Evolutionary conservation across 2,329 filamentous ascomycete species (phyloP).

Genomic region (Cytospora leucostoma): DNA sequence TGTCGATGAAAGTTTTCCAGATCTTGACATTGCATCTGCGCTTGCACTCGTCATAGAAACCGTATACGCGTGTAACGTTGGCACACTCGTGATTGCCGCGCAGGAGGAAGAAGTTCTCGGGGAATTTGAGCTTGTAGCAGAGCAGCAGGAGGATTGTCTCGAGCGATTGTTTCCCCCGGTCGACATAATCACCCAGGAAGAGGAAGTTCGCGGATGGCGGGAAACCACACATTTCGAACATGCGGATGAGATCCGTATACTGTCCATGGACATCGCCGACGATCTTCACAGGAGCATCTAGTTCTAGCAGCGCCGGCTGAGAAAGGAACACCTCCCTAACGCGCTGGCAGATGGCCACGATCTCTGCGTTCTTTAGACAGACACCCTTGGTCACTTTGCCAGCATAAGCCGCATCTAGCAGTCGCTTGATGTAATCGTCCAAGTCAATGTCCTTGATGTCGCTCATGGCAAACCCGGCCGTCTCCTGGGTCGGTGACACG

Average conservation of each 20-base stretch:
- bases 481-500: slow-evolving; percentile 53
- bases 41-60: slow-evolving; percentile 98
- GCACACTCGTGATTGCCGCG: slow-evolving; percentile 96
- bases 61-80: slow-evolving; percentile 92
- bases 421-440: slow-evolving; percentile 93
- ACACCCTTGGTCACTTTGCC: slow-evolving; percentile 98
- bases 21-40: slow-evolving; percentile 93
- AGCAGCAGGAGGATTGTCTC: slow-evolving; percentile 91
- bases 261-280: slow-evolving; percentile 96
- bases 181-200: slow-evolving; percentile 94
- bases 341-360: slow-evolving; percentile 87
- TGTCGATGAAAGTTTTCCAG: slow-evolving; percentile 97
- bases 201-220: slow-evolving; percentile 89
- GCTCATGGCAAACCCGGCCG: slow-evolving; percentile 71
- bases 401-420: slow-evolving; percentile 92
- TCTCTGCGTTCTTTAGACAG: slow-evolving; percentile 96
- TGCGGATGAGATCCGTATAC: slow-evolving; percentile 91
- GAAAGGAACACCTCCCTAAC: slow-evolving; percentile 87
- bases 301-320: slow-evolving; percentile 87
- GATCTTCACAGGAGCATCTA: slow-evolving; percentile 95
- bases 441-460: slow-evolving; percentile 91
- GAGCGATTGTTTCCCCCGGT: slow-evolving; percentile 91
- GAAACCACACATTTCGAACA: slow-evolving; percentile 99
- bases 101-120: slow-evolving; percentile 94
- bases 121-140: slow-evolving; percentile 96